These are phyloP conservation scores for Pythium rhizo-oryzae DNA, from an alignment of 352 stramenopile genomes.

Conservation along the genomic window DNA sequence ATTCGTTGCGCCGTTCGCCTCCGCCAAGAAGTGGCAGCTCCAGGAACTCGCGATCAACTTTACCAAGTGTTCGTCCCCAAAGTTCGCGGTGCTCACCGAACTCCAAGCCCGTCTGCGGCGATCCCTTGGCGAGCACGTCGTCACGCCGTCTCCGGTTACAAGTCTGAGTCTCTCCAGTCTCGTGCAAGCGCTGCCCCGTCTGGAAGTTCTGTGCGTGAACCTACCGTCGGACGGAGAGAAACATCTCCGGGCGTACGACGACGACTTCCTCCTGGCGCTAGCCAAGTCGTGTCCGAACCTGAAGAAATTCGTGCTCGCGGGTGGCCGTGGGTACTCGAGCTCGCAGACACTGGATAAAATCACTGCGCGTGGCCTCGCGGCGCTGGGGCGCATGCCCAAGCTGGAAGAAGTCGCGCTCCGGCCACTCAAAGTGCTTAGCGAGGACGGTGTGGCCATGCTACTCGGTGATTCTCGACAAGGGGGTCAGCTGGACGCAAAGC, in stretches of 20 bases:
- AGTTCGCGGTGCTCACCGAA: slow-evolving; percentile 18
- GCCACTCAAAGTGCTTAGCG: slow-evolving; percentile 8
- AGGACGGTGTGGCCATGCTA: slow-evolving; percentile 7
- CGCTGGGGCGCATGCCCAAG: slow-evolving; percentile 12
- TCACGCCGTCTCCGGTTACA: neutral
- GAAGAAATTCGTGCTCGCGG: slow-evolving; percentile 18
- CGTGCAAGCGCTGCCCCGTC: slow-evolving; percentile 15
- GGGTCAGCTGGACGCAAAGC: slow-evolving; percentile 22
- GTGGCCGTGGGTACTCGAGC: slow-evolving; percentile 22
- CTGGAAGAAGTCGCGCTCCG: slow-evolving; percentile 22
- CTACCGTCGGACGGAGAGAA: slow-evolving; percentile 16
- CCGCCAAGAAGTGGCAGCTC: slow-evolving; percentile 42
- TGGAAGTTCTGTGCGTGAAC: slow-evolving; percentile 19
- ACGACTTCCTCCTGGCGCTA: slow-evolving; percentile 24
- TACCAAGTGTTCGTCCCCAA: slow-evolving; percentile 17
- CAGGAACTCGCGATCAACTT: slow-evolving; percentile 25
- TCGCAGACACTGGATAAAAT: slow-evolving; percentile 9
- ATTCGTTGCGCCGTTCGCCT: slow-evolving; percentile 52
- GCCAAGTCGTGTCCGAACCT: slow-evolving; percentile 23
- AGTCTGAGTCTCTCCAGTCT: slow-evolving; percentile 22
- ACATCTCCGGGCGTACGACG: slow-evolving; percentile 16
- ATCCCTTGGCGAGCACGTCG: slow-evolving; percentile 12
- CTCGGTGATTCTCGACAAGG: neutral
- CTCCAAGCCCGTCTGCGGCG: slow-evolving; percentile 13
- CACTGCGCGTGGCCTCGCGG: slow-evolving; percentile 6